These are phyloP conservation scores for Vitis hybrid DNA, from an alignment of 177 flowering plant species.

Conservation along the genomic window DNA sequence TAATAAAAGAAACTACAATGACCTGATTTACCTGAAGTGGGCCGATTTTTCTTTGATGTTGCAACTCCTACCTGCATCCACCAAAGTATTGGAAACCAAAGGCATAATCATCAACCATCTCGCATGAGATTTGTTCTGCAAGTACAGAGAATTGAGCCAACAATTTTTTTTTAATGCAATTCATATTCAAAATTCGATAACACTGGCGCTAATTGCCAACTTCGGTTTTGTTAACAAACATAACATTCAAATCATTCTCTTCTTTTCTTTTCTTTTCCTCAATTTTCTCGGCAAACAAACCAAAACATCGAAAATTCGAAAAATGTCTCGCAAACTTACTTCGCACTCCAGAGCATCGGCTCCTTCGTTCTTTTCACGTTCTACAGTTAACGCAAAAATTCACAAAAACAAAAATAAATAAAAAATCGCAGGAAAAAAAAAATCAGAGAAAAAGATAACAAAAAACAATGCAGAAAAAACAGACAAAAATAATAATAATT, in stretches of 20 bases:
- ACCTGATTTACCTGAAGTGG: conserved; percentile 56
- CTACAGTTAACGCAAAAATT: conserved; percentile 27
- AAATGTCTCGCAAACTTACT: conserved; percentile 24
- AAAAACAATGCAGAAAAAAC: neutral
- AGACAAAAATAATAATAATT: neutral
- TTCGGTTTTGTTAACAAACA: too few species aligned
- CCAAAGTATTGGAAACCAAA: too few species aligned
- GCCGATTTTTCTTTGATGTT: conserved; percentile 63
- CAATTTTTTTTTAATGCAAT: too few species aligned
- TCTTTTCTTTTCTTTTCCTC: neutral
- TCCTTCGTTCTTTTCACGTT: conserved; percentile 48
- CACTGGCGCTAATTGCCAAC: too few species aligned
- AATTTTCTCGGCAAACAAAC: neutral
- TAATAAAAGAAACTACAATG: neutral
- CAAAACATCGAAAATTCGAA: neutral
- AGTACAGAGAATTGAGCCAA: too few species aligned
- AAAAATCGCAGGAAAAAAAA: neutral
- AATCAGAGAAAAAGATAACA: neutral
- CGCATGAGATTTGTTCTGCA: too few species aligned
- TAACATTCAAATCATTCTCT: too few species aligned
- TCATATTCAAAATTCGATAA: too few species aligned
- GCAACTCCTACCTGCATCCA: conserved; percentile 49
- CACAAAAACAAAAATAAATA: neutral
- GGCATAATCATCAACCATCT: too few species aligned
- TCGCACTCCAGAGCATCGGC: conserved; percentile 36